Base-by-base conservation (phyloP, 345 rosid species). In the Anastatica hierochuntica region DNA sequence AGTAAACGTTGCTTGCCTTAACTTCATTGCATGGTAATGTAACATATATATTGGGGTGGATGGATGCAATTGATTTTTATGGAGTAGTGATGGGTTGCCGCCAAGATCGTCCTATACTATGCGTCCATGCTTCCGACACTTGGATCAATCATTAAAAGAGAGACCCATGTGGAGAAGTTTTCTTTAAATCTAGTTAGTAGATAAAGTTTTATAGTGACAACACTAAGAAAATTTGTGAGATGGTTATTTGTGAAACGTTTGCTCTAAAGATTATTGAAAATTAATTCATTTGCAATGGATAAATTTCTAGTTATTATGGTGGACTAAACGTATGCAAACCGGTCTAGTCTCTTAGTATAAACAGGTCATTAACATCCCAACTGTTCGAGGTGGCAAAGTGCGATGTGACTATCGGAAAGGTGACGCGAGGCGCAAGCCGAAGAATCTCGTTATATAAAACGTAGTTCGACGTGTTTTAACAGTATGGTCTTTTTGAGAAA, bases 111-210 rank as follows among this genome's bases (percentile, higher is more conserved):
- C 81, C 72, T 71, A 52, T 70, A 69, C 58, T 60, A 65, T 82
- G 95, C 86, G 74, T 85, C 95, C 86, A 76, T 85, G 79, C 76
- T 78, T 77, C 86, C 82, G 80, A 85, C 89, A 85, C 76, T 79
- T 86, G 77, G 78, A 76, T 75, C 81, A 54, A 53, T 44, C 66
- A 40, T 70, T 36, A 74, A 53, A 53, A 57, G 79, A 79, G 79
- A 77, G 73, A 69, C 42, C 71, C 66, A 53, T 58, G 55, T 45
- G n/a, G n/a, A n/a, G n/a, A n/a, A n/a, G n/a, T n/a, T n/a, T 36
- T 46, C 49, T 66, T 17, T 27, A 1, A 11, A 49, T 57, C 42
- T 49, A 49, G 29, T 46, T 20, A 3, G 36, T 54, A 54, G 36
- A n/a, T 13, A 17, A 20, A 43, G 8, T 16, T 16, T 26, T 16